Evolutionary conservation across 169 alveolate species (phyloP).

Genomic region (Plasmodium berghei): DNA sequence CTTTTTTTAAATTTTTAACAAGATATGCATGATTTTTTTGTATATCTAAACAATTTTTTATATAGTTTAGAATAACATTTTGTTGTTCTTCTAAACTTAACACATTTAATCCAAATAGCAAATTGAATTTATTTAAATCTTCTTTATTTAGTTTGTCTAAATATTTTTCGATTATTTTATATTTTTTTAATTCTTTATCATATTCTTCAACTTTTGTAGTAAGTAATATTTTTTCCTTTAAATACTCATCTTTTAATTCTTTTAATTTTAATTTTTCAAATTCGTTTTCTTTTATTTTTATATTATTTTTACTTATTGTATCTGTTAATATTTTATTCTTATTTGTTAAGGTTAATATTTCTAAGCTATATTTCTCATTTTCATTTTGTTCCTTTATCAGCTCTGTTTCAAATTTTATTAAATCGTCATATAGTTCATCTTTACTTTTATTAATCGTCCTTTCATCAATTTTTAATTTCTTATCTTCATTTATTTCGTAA

Average conservation of each 20-base stretch:
- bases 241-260: conserved; percentile 66
- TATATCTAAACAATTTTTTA: conserved; percentile 15
- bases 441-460: conserved; percentile 23
- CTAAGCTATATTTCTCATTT: conserved; percentile 46
- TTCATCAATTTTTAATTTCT: conserved; percentile 33
- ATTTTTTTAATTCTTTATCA: conserved; percentile 69
- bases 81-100: conserved; percentile 56
- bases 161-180: conserved; percentile 47
- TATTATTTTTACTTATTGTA: conserved; percentile 34
- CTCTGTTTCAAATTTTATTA: conserved; percentile 44
- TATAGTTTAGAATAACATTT: conserved; percentile 57
- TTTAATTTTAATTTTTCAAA: conserved; percentile 55
- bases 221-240: conserved; percentile 56
- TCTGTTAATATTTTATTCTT: conserved; percentile 65
- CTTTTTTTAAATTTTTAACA: conserved; percentile 41
- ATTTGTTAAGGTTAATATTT: conserved; percentile 65
- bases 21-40: conserved; percentile 23
- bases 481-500: conserved; percentile 60
- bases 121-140: conserved; percentile 52
- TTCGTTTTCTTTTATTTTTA: conserved; percentile 44
- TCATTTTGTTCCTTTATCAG: conserved; percentile 46
- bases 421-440: conserved; percentile 51
- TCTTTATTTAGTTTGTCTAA: conserved; percentile 63
- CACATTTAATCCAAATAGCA: conserved; percentile 42
- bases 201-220: conserved; percentile 68